Evolutionary conservation across 2,329 filamentous ascomycete species (phyloP), one percentile per base, ranked within the genome.

Genomic region (Fusarium pseudonygamai): DNA sequence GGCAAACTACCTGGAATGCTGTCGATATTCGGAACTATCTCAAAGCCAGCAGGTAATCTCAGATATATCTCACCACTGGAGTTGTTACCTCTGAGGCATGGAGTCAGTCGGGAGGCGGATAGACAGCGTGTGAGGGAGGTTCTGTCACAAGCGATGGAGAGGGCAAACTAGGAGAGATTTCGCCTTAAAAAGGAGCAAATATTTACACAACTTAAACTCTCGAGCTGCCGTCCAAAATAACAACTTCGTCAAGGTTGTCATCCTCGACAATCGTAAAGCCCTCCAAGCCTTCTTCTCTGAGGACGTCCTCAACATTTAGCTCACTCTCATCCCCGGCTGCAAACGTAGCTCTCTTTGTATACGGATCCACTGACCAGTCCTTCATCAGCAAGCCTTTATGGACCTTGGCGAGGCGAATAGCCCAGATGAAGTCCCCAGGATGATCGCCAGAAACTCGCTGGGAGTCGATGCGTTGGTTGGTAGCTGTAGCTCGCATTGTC

Each of bases 121-220:
- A 42, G 60, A 2, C 32, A 46, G 1, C 52, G 60, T 1, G 18
- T 34, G 0, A 62, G 52, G 0, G 32, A 39, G 4, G 18, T 62
- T 14, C 7, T 62, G 1, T 59, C 60, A 3, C 60, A 39, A 4
- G 40, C 52, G 0, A 62, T 62, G 60, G 60, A 62, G 18, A 37
- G 10, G 4, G 50, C 52, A 7, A 62, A 58, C 22, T 62, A 45
- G n/a, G 8, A 0, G 6, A 22, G 3, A 1, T 0, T 24, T 14
- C 2, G 6, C 0, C 0, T 13, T 3, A 0, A 0, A 10, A 0
- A 32, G 2, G 1, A 24, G 15, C 7, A 45, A 12, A 9, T 3
- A 12, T 6, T 11, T 32, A 32, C 4, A 32, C 14, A 14, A 32
- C 13, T 14, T 32, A 14, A 32, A 14, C 32, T 32, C 32, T 32